Evolutionary conservation across 2,329 filamentous ascomycete species (phyloP).

Genomic region (Periconia sp.): DNA sequence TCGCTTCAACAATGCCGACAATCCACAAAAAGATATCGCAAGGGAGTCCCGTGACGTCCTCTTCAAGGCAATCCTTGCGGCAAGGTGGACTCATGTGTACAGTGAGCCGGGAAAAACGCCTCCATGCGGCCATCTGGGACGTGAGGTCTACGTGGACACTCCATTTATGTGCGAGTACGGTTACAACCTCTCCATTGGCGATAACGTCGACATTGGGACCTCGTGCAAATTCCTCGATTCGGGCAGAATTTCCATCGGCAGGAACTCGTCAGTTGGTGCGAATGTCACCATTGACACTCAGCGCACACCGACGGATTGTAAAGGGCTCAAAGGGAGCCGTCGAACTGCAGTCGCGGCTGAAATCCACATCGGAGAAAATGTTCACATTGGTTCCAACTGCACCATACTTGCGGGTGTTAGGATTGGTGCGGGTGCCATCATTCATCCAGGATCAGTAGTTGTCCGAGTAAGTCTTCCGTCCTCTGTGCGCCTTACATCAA

Average conservation of each 20-base stretch:
- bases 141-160: constrained; percentile 73
- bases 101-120: constrained; percentile 42
- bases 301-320: constrained; percentile 71
- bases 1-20: constrained; percentile 82
- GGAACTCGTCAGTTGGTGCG: constrained; percentile 69
- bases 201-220: constrained; percentile 79
- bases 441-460: constrained; percentile 58
- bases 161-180: constrained; percentile 95
- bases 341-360: constrained; percentile 70
- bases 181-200: constrained; percentile 88
- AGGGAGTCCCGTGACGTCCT: constrained; percentile 67
- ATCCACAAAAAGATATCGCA: constrained; percentile 68
- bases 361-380: constrained; percentile 75
- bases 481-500: not conserved
- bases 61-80: constrained; percentile 72
- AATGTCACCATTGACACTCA: constrained; percentile 85
- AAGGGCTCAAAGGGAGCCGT: constrained; percentile 71
- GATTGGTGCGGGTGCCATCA: constrained; percentile 56
- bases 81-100: constrained; percentile 46
- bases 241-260: constrained; percentile 79
- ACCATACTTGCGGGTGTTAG: constrained; percentile 61
- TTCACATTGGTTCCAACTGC: constrained; percentile 64
- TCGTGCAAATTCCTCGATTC: constrained; percentile 87
- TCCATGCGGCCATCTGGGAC: constrained; percentile 62
- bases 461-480: constrained; percentile 49